These are phyloP conservation scores for Ogataea angusta DNA, from an alignment of 805 yeast species.

Conservation along the genomic window DNA sequence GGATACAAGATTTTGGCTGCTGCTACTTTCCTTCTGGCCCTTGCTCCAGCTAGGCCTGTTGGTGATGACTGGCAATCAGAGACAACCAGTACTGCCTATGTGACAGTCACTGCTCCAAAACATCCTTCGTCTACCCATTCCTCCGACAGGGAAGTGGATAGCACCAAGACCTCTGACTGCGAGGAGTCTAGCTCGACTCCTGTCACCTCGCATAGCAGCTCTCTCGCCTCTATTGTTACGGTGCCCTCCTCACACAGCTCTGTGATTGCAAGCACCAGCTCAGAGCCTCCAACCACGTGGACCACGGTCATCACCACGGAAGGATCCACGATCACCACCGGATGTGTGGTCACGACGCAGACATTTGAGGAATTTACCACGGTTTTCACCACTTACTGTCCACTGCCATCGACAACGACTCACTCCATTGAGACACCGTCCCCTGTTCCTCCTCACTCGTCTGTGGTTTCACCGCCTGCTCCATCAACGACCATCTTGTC, in stretches of 20 bases:
- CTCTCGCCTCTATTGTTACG: not conserved
- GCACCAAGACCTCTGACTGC: conserved; percentile 3
- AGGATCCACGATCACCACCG: conserved; percentile 9
- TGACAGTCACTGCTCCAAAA: conserved; percentile 4
- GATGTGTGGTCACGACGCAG: conserved; percentile 3
- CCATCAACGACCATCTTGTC: not conserved
- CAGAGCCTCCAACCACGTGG: conserved; percentile 5
- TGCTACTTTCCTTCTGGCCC: conserved; percentile 4
- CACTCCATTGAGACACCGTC: not conserved
- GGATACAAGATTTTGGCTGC: conserved; percentile 9
- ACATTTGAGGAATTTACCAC: conserved; percentile 5
- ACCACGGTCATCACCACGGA: conserved; percentile 4
- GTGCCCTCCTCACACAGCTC: not conserved
- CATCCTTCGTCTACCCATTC: conserved; percentile 2
- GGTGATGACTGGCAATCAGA: conserved; percentile 4
- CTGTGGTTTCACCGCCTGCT: not conserved
- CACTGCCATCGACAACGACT: conserved; percentile 4
- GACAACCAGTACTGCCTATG: conserved; percentile 4
- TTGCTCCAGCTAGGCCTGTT: conserved; percentile 5
- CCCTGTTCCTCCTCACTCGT: not conserved
- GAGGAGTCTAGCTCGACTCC: conserved; percentile 2
- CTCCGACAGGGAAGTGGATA: conserved; percentile 2
- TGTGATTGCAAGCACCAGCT: not conserved
- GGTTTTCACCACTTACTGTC: conserved; percentile 9
- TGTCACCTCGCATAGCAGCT: not conserved